Base-by-base conservation (phyloP, 306 rosid genomes). In the Lagenaria siceraria region DNA sequence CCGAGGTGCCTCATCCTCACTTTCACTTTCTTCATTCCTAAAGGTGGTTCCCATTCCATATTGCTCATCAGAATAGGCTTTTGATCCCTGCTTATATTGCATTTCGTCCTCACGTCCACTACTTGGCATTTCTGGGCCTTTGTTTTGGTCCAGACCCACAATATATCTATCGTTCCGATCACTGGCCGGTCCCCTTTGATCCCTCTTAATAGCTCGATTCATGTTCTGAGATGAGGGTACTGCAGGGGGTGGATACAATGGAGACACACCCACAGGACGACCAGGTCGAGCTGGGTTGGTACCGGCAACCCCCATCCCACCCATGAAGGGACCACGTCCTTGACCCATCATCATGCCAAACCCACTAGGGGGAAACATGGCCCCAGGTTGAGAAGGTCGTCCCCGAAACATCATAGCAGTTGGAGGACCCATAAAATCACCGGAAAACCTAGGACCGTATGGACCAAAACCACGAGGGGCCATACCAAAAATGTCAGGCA, bases 321-420 rank as follows among this genome's bases (percentile, higher is more conserved):
- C 98, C 96, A 92, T 96, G 69, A 89, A 96, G 46, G 97, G 97
- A 49, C 82, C 88, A 7, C 98, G 99, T 40, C 90, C 97, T 22
- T 90, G 98, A 79, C 90, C 94, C 96, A 95, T 95, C 95, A 95
- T 95, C 98, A 95, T 95, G 77, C 97, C 98, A 88, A 86, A 92
- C 4, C 97, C 98, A 78, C 93, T 89, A 53, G 93, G 90, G 0
- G 98, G 98, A 80, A 92, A 96, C 86, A 93, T 73, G 42, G 70
- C 88, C 79, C 97, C 98, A 5, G 97, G 96, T 80, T 89, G 96
- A 31, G 92, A 72, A 14, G 99, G 96, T 60, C 99, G 91, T 53
- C 97, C 98, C 9, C 96, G 96, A 55, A 92, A 92, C 98, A 96
- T 96, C 98, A 92, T 92, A 80, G 87, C 91, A 7, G 97, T 86